A percentile compares a stretch with the other conserved stretches of the same genome.
Evolutionary conservation across 2,329 filamentous ascomycete species (phyloP).

Genomic region (Hymenoscyphus repandus): DNA sequence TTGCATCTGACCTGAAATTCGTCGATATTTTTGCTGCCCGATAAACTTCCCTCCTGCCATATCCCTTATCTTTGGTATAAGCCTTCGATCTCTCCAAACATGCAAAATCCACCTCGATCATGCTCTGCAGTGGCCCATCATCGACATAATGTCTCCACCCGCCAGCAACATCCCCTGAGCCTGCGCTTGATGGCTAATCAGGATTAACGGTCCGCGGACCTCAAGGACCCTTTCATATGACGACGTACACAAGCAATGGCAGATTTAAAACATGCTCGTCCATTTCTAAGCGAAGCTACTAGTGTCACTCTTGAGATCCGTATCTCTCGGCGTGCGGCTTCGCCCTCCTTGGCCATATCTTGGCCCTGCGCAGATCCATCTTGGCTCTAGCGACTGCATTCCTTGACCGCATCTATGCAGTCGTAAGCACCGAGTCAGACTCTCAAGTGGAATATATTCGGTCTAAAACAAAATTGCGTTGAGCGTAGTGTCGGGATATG

Average conservation of each 20-base stretch:
- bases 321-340: slow-evolving; percentile 6
- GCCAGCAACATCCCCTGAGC: neutral
- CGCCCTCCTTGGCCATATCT: slow-evolving; percentile 8
- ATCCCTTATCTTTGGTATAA: neutral
- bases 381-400: slow-evolving; percentile 4
- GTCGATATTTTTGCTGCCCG: neutral
- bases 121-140: neutral
- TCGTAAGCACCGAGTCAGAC: slow-evolving; percentile 1
- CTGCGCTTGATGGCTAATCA: neutral
- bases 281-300: neutral
- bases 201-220: neutral
- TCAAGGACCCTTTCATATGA: neutral
- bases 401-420: neutral
- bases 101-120: neutral
- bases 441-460: neutral
- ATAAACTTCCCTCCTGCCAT: neutral
- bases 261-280: slow-evolving; percentile 1
- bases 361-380: slow-evolving; percentile 5
- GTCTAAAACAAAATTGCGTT: too few species aligned
- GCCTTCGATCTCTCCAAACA: neutral
- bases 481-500: too few species aligned
- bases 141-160: neutral
- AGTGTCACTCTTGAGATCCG: slow-evolving; percentile 1
- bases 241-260: slow-evolving; percentile 1
- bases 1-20: neutral